Conservation (phyloP, 257 asterid species). For the Primulina eburnea region DNA sequence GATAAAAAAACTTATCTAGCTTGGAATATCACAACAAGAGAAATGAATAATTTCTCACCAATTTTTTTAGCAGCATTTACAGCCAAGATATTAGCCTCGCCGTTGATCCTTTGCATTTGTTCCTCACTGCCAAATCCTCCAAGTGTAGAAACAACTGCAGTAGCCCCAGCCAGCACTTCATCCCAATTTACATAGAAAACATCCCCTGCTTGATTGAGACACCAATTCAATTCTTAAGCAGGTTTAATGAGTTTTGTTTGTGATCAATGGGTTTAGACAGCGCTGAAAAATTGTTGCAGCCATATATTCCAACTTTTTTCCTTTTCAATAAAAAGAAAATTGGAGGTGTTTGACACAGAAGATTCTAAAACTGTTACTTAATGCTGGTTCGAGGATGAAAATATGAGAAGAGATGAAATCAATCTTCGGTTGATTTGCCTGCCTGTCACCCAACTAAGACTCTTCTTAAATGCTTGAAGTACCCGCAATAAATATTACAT, state of each 20-base stretch:
- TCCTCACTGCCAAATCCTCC: constrained; percentile 99
- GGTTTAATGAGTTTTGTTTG: background rate
- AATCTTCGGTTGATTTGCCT: background rate
- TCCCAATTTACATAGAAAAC: constrained; percentile 93
- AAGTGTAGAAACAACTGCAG: constrained; percentile 89
- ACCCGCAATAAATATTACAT: too few species aligned
- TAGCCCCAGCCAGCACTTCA: constrained; percentile 79
- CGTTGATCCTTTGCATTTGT: constrained; percentile 93
- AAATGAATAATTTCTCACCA: constrained; percentile 50
- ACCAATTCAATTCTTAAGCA: constrained; percentile 19
- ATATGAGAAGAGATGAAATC: background rate
- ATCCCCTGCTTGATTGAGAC: constrained; percentile 59
- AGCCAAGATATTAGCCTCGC: constrained; percentile 92
- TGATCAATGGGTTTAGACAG: background rate
- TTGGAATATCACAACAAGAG: background rate
- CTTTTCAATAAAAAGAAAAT: background rate
- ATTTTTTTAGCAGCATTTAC: constrained; percentile 88
- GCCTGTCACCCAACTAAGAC: too few species aligned
- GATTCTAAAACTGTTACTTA: background rate
- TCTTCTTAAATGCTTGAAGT: background rate
- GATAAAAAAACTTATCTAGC: constrained; percentile 5
- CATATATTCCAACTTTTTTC: background rate
- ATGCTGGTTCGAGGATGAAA: background rate
- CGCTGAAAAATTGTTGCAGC: background rate
- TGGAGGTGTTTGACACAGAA: constrained; percentile 16